Evolutionary conservation across 257 asterid genomes (phyloP).

Genomic region (Solanum clarkiae): DNA sequence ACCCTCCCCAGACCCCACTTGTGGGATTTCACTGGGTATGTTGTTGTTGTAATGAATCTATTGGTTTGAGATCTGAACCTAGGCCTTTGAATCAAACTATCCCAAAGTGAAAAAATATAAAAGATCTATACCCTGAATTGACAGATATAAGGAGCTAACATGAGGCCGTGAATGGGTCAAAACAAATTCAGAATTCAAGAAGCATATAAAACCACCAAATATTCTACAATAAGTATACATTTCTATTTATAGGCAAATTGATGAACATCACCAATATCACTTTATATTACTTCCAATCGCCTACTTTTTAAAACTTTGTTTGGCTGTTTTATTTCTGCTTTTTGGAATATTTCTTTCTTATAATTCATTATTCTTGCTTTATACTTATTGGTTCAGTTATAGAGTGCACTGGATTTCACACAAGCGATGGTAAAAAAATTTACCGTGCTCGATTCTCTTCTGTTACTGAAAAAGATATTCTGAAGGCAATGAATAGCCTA

Average conservation of each 20-base stretch:
- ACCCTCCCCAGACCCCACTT: no score
- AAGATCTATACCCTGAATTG: background rate
- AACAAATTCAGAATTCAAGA: background rate
- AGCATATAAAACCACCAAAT: background rate
- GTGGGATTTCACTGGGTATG: no score
- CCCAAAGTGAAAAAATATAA: background rate
- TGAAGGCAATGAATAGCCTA: conserved; percentile 65
- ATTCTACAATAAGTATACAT: background rate
- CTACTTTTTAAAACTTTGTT: background rate
- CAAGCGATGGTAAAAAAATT: conserved; percentile 47
- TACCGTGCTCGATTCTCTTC: conserved; percentile 88
- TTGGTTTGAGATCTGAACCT: background rate
- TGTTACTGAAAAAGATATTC: conserved; percentile 78
- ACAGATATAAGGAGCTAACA: background rate
- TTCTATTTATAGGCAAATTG: background rate
- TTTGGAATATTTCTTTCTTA: background rate
- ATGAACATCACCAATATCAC: background rate
- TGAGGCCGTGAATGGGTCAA: background rate
- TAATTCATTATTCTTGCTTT: background rate
- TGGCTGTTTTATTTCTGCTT: background rate
- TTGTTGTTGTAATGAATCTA: background rate
- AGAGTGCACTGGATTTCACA: conserved; percentile 63
- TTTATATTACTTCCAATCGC: background rate
- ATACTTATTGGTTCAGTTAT: conserved; percentile 41
- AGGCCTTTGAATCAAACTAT: background rate